Evolutionary conservation across 805 yeast genomes (phyloP).

Genomic region (Ogataea haglerorum): DNA sequence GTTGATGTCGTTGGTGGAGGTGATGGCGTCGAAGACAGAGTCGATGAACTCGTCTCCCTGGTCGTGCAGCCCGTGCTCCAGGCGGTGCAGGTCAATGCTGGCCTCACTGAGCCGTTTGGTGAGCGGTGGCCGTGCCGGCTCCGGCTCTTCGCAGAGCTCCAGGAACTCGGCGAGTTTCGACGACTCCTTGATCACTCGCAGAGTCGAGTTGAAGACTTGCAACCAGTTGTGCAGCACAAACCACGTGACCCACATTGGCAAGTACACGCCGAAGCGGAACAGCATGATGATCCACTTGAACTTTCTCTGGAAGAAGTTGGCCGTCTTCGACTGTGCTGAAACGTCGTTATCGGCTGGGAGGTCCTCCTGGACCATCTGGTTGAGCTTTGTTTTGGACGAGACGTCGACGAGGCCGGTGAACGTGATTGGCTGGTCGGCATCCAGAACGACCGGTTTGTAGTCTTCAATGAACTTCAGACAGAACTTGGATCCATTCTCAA

Average conservation of each 20-base stretch:
- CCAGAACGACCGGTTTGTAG: constrained; percentile 58
- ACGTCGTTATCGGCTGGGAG: constrained; percentile 18
- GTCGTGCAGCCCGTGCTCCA: constrained; percentile 49
- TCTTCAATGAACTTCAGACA: constrained; percentile 44
- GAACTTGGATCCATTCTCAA: constrained; percentile 34
- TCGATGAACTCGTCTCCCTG: constrained; percentile 65
- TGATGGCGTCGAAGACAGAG: constrained; percentile 57
- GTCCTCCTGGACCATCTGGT: constrained; percentile 21
- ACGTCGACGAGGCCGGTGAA: constrained; percentile 25
- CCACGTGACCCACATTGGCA: constrained; percentile 66
- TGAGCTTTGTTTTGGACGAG: constrained; percentile 10
- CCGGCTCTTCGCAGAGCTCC: constrained; percentile 15
- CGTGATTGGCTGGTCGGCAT: constrained; percentile 43
- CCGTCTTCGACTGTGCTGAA: constrained; percentile 1
- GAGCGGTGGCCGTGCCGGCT: constrained; percentile 19
- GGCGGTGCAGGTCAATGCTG: constrained; percentile 25
- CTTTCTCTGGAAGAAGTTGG: constrained; percentile 28
- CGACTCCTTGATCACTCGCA: constrained; percentile 30
- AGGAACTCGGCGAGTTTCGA: constrained; percentile 24
- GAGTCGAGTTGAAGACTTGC: constrained; percentile 35
- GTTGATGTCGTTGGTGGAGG: constrained; percentile 29
- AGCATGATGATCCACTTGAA: constrained; percentile 48
- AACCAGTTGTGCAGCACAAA: constrained; percentile 42
- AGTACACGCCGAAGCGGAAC: constrained; percentile 43
- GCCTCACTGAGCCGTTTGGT: constrained; percentile 27